Conservation (phyloP, 768 basidiomycete species). For the Pisolithus sp. region DNA sequence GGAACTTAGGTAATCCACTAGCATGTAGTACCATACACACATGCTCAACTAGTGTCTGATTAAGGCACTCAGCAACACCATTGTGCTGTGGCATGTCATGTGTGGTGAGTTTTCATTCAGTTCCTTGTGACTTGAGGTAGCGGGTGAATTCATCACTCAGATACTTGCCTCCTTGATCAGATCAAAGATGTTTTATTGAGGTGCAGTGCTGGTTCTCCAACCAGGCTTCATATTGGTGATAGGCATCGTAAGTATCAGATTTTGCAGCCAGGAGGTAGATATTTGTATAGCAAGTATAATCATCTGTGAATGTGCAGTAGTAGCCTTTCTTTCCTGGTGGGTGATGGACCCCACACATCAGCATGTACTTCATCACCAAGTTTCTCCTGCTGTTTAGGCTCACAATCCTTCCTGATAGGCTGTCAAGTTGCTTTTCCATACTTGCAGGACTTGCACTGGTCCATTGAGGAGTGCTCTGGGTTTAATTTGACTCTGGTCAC, state of each 20-base stretch:
- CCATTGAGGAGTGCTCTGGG: background rate
- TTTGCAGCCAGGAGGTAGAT: constrained; percentile 2
- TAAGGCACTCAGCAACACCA: constrained; percentile 23
- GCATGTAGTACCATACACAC: constrained; percentile 18
- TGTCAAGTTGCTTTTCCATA: constrained; percentile 5
- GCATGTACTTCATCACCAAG: constrained; percentile 10
- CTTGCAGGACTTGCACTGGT: constrained; percentile 3
- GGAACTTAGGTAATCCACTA: constrained; percentile 9
- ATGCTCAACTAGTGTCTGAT: constrained; percentile 19
- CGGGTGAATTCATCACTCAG: background rate
- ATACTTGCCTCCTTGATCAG: constrained; percentile 11
- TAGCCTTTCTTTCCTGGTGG: background rate
- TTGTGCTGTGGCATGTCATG: constrained; percentile 23
- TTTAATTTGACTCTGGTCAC: background rate
- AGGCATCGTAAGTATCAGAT: constrained; percentile 4
- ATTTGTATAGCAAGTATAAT: background rate
- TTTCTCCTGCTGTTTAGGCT: background rate
- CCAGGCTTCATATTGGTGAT: constrained; percentile 4
- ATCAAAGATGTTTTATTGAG: background rate
- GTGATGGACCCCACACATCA: constrained; percentile 24
- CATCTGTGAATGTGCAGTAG: too few species aligned
- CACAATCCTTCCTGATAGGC: constrained; percentile 1
- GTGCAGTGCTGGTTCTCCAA: background rate
- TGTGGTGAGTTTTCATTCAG: constrained; percentile 2
- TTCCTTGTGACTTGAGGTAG: constrained; percentile 2